Evolutionary conservation across 2,329 filamentous ascomycete genomes (phyloP).

Genomic region (Cytospora chrysosperma): DNA sequence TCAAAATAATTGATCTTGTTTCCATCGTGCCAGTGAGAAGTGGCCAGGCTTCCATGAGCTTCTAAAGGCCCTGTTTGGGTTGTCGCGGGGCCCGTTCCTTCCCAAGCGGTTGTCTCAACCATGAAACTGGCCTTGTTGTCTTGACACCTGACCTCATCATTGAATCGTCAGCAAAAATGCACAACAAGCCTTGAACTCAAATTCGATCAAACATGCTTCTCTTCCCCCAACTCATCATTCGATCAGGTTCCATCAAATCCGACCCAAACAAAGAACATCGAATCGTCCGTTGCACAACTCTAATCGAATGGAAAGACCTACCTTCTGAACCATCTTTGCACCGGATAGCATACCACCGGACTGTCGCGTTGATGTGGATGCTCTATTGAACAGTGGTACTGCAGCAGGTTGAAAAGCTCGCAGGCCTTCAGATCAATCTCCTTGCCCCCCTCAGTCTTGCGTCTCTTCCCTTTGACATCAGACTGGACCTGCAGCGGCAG

Average conservation of each 20-base stretch:
- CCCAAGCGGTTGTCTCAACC: constrained; percentile 65
- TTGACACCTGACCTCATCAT: constrained; percentile 47
- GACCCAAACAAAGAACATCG: neutral
- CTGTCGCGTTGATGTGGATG: constrained; percentile 46
- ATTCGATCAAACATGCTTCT: neutral
- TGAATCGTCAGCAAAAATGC: constrained; percentile 2
- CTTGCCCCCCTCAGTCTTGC: constrained; percentile 45
- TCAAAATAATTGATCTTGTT: constrained; percentile 28
- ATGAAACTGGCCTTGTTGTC: constrained; percentile 57
- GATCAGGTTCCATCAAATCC: neutral
- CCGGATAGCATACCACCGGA: constrained; percentile 53
- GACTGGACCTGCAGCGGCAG: constrained; percentile 51
- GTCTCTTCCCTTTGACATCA: constrained; percentile 48
- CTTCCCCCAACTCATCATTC: neutral
- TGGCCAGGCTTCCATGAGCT: constrained; percentile 27
- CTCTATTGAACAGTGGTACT: constrained; percentile 60
- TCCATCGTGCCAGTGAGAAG: constrained; percentile 37
- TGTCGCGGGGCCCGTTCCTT: constrained; percentile 35
- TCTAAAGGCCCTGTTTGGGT: constrained; percentile 2
- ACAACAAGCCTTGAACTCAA: neutral
- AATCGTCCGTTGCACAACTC: neutral
- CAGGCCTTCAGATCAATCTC: constrained; percentile 54
- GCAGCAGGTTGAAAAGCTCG: constrained; percentile 57
- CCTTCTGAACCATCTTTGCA: constrained; percentile 61
- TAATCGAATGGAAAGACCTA: constrained; percentile 35